These are phyloP conservation scores for Pisolithus albus DNA, from an alignment of 768 basidiomycete genomes.

Conservation along the genomic window DNA sequence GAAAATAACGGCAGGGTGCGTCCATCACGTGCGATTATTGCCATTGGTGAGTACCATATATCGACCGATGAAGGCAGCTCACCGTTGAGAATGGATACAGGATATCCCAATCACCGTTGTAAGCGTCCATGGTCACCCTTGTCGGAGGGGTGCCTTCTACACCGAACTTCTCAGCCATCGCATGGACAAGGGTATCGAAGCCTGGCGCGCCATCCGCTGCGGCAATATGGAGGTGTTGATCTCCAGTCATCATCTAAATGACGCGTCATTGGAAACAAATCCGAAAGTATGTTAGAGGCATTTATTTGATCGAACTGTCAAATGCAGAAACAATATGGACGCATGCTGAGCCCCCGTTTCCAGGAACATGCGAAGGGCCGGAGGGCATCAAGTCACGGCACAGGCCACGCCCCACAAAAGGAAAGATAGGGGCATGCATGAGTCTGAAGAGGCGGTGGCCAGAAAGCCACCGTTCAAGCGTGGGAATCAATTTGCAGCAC, in stretches of 20 bases:
- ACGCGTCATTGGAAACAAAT: background rate
- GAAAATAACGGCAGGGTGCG: background rate
- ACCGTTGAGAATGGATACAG: slow-evolving; percentile 78
- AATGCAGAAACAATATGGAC: too few relatives aligned
- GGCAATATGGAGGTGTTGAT: slow-evolving; percentile 75
- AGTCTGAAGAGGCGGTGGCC: too few relatives aligned
- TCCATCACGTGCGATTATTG: too few relatives aligned
- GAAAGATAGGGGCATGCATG: too few relatives aligned
- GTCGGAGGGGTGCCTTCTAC: slow-evolving; percentile 31
- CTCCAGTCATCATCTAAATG: slow-evolving; percentile 57
- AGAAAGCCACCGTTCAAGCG: too few relatives aligned
- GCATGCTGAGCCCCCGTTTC: too few relatives aligned
- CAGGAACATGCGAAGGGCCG: too few relatives aligned
- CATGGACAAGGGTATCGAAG: slow-evolving; percentile 52
- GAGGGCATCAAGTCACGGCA: too few relatives aligned
- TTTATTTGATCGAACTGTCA: background rate
- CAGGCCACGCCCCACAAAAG: too few relatives aligned
- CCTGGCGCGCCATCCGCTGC: slow-evolving; percentile 79
- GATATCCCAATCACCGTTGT: slow-evolving; percentile 85
- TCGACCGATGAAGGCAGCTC: slow-evolving; percentile 10
- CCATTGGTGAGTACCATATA: background rate
- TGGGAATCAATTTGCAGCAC: too few relatives aligned
- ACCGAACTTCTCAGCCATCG: slow-evolving; percentile 60
- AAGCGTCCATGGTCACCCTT: slow-evolving; percentile 59
- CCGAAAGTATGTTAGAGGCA: background rate